Evolutionary conservation across 202 grass and related monocot species (phyloP), one percentile per base, ranked within the genome.

Genomic region (Setaria italica): DNA sequence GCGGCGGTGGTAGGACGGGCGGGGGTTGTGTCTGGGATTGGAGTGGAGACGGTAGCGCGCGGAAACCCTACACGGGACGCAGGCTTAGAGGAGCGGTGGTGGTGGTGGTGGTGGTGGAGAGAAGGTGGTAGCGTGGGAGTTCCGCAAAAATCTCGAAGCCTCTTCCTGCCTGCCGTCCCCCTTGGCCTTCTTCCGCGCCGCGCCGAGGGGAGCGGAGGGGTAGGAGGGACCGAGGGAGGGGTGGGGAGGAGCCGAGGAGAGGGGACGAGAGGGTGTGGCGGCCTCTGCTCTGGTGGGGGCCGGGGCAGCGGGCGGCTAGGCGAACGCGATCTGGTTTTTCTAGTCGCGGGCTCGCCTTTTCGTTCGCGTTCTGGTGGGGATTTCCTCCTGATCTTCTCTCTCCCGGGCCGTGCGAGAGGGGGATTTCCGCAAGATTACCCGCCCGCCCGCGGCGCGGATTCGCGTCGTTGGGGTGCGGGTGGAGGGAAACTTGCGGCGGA

Each of bases 91-190:
- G 34, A n/a, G 70, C 37, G 8, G 8, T 62, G 46, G 7, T 74
- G 76, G 74, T 15, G 21, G 47, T 74, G 46, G 59, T 62, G 60
- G 60, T 63, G 60, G 60, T 19, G 29, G 25, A 4, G 87, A 4
- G 19, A 25, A 25, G 51, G 51, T 3, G 64, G 67, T 78, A 67
- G 70, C 59, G 85, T 48, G 87, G 75, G 68, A 75, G 67, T 74
- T 86, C 90, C 84, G 90, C 55, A 73, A 64, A 89, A 89, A 80
- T 87, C 89, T 87, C 76, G 72, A 81, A 67, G 73, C 76, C 86
- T 71, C 65, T 58, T 71, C 41, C 77, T 49, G 49, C 43, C 25
- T 25, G 15, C 49, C 64, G 30, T 67, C 47, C 73, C 72, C 43
- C 51, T 48, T 88, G 53, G 72, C 68, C 80, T 75, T 80, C 85